These are phyloP conservation scores for Cercophora scortea DNA, from an alignment of 495 filamentous ascomycete species.

Conservation along the genomic window DNA sequence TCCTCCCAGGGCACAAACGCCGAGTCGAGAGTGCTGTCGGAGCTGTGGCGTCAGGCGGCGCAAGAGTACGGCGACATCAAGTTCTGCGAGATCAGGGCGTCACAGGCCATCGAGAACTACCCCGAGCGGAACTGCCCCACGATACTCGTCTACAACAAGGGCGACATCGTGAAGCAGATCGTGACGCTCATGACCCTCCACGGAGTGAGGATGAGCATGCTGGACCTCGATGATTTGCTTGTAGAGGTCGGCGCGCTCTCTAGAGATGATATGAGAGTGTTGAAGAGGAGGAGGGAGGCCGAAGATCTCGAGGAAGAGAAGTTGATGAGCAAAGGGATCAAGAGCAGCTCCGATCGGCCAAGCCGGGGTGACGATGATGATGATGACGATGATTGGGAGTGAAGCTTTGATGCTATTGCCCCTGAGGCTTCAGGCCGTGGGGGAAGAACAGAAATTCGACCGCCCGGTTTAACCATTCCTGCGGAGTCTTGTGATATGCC, in stretches of 20 bases:
- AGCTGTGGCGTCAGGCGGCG: slow-evolving; percentile 83
- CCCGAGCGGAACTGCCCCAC: slow-evolving; percentile 93
- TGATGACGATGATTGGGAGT: slow-evolving; percentile 79
- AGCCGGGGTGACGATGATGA: slow-evolving; percentile 50
- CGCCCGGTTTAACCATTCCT: no score
- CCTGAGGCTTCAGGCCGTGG: no score
- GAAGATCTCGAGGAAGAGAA: slow-evolving; percentile 50
- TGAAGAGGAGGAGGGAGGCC: slow-evolving; percentile 50
- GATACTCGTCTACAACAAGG: slow-evolving; percentile 84
- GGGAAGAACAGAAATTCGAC: no score
- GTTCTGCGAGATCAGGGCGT: slow-evolving; percentile 91
- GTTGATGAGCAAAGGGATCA: slow-evolving; percentile 36
- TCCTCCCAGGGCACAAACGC: slow-evolving; percentile 68
- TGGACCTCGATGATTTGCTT: slow-evolving; percentile 64
- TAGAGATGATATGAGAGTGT: slow-evolving; percentile 67
- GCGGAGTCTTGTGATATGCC: no score
- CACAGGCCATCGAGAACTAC: slow-evolving; percentile 94
- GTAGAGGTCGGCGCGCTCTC: slow-evolving; percentile 72
- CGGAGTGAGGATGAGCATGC: slow-evolving; percentile 58
- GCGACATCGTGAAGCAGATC: slow-evolving; percentile 81
- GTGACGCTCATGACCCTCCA: slow-evolving; percentile 75
- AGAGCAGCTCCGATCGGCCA: slow-evolving; percentile 27
- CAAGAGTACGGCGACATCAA: slow-evolving; percentile 85
- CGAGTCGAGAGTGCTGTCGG: slow-evolving; percentile 71
- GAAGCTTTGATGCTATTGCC: slow-evolving; percentile 7